phyloP scores from a whole-genome alignment of 148 eudicot genomes.

The Fagopyrum homotropicum region DNA sequence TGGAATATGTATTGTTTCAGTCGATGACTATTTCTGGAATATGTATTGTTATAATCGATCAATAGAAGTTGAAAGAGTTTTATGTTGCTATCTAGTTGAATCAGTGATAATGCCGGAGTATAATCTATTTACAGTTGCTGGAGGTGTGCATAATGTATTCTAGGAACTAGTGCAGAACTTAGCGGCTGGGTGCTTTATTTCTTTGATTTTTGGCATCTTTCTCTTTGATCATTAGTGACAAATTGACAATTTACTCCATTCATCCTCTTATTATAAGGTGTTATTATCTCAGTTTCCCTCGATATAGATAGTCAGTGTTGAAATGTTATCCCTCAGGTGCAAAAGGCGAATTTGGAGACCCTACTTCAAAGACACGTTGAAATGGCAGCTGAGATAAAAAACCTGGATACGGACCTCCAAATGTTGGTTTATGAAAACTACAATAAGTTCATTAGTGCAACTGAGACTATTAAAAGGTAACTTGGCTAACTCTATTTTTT shows the following conservation, averaged over 20 bases:
- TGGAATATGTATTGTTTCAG: not conserved
- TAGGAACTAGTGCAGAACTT: not conserved
- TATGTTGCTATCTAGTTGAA: not conserved
- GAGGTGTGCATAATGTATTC: conserved; percentile 7
- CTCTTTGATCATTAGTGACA: not conserved
- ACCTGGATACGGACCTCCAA: conserved; percentile 97
- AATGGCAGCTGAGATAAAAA: conserved; percentile 98
- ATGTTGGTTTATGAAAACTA: conserved; percentile 98
- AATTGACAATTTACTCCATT: not conserved
- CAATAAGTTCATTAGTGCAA: conserved; percentile 97
- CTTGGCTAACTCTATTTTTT: not conserved
- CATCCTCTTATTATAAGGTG: not conserved
- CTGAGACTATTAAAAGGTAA: conserved; percentile 91
- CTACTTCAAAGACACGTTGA: conserved; percentile 93
- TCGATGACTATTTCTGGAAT: not conserved
- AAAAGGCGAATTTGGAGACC: conserved; percentile 79
- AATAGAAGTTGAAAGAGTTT: not conserved
- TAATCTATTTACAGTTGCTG: not conserved
- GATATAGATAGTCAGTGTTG: not conserved
- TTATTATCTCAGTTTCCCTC: not conserved
- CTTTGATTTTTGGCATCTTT: not conserved
- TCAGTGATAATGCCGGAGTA: not conserved
- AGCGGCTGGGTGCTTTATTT: not conserved
- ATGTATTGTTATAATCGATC: not conserved
- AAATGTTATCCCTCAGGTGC: conserved; percentile 42